phyloP scores from a whole-genome alignment of 345 rosid species.

The Populus euphratica region DNA sequence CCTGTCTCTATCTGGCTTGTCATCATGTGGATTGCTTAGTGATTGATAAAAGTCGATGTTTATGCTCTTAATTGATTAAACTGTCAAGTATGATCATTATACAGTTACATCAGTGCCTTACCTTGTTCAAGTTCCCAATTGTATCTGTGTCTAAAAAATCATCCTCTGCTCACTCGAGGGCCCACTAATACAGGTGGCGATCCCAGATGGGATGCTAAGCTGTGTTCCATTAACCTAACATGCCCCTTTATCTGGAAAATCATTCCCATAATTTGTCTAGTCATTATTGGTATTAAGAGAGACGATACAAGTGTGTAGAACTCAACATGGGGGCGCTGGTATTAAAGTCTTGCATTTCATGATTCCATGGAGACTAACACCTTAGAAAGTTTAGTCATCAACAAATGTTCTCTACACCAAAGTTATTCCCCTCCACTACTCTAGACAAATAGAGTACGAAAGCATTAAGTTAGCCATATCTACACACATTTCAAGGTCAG shows the following conservation, averaged over 20 bases:
- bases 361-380: constrained; percentile 6
- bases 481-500: not conserved
- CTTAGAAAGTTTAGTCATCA: not conserved
- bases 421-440: not conserved
- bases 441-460: not conserved
- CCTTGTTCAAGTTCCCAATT: not conserved
- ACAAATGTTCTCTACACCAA: not conserved
- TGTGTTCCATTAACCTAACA: not conserved
- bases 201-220: not conserved
- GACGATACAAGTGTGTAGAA: not conserved
- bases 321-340: not conserved
- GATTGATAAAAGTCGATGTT: too few species aligned
- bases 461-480: not conserved
- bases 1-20: too few species aligned
- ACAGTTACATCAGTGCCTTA: not conserved
- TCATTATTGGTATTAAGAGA: not conserved
- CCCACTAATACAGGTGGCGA: not conserved
- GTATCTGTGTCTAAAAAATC: not conserved
- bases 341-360: not conserved
- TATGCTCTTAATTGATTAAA: too few species aligned
- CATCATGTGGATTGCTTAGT: too few species aligned
- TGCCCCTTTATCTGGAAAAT: not conserved
- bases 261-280: not conserved
- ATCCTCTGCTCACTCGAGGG: not conserved
- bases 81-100: too few species aligned